These are phyloP conservation scores for Acacia melanoxylon DNA, from an alignment of 306 rosid species.

Conservation along the genomic window DNA sequence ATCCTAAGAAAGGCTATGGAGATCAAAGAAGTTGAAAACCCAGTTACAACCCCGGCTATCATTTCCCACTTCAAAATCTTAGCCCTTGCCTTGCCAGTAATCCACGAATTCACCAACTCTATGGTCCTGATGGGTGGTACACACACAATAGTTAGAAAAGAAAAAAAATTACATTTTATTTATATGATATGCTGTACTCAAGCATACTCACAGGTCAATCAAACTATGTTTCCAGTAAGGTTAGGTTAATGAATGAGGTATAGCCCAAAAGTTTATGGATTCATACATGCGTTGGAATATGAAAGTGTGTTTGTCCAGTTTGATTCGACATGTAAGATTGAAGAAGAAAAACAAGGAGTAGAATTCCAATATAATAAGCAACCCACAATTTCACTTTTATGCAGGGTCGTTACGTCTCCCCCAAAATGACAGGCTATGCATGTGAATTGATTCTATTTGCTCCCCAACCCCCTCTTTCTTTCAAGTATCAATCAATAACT, in stretches of 20 bases:
- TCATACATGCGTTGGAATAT: not conserved
- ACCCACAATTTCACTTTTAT: not conserved
- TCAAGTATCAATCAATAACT: no score
- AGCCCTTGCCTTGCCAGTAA: conserved; percentile 37
- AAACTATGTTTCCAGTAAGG: not conserved
- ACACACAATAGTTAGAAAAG: conserved; percentile 23
- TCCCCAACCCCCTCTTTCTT: no score
- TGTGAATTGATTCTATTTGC: no score
- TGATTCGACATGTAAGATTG: not conserved
- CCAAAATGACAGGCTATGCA: no score
- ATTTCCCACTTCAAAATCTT: conserved; percentile 74
- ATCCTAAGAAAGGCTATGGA: conserved; percentile 50
- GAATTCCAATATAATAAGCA: conserved; percentile 8
- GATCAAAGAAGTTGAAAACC: conserved; percentile 74
- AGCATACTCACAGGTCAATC: conserved; percentile 8
- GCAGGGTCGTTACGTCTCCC: no score
- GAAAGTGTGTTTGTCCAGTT: conserved; percentile 13
- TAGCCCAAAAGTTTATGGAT: not conserved
- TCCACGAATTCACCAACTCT: conserved; percentile 60
- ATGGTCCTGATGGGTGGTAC: conserved; percentile 56
- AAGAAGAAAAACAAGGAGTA: not conserved
- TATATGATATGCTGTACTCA: conserved; percentile 20
- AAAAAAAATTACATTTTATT: not conserved
- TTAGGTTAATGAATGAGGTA: not conserved
- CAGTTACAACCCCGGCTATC: conserved; percentile 58